Evolutionary conservation across 2,329 filamentous ascomycete genomes (phyloP), one percentile per base, ranked within the genome.

Genomic region (Aspergillus hortae): DNA sequence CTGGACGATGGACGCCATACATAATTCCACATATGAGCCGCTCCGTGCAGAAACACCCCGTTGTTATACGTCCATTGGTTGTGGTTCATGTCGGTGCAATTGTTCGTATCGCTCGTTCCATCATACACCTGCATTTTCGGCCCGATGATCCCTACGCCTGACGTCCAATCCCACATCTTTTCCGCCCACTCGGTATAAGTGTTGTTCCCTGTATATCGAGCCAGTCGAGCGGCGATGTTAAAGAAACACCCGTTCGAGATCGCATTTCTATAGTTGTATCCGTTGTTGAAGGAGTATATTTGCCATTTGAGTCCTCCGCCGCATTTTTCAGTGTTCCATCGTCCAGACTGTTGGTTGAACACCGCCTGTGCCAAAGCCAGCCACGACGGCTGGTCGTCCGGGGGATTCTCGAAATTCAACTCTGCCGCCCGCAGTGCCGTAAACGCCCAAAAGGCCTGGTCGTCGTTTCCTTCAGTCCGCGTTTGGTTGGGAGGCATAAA

Each of bases 341-440:
- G 82, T 14, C 72, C 71, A 2, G 82, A 82, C 64, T 90, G 90
- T 46, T 87, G 84, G 73, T 92, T 90, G 70, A 92, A 95, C 1
- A 90, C 87, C 12, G 86, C 87, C 68, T 91, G 87, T 1, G 82
- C 86, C 42, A 95, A 78, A 10, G 85, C 84, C 17, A 94, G 78
- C 88, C 88, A 95, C 55, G 87, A 84, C 0, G 87, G 83, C 52
- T 85, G 67, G 54, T 80, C 81, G 0, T 74, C 57, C 0, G 63
- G 64, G 14, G 68, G 67, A 11, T 42, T 42, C 15, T 19, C 40
- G 27, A 70, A 71, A 14, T 68, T 68, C 9, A 65, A 47, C 47
- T 83, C 81, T 30, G 80, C 80, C 4, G 80, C 81, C 2, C 77
- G 74, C 73, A 84, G 78, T 40, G 78, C 80, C 35, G 78, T 73